Percentiles rank a stretch among this genome's conserved stretches.
Conservation (phyloP, 495 filamentous ascomycete species). For the Penicillium atrosanguineum region DNA sequence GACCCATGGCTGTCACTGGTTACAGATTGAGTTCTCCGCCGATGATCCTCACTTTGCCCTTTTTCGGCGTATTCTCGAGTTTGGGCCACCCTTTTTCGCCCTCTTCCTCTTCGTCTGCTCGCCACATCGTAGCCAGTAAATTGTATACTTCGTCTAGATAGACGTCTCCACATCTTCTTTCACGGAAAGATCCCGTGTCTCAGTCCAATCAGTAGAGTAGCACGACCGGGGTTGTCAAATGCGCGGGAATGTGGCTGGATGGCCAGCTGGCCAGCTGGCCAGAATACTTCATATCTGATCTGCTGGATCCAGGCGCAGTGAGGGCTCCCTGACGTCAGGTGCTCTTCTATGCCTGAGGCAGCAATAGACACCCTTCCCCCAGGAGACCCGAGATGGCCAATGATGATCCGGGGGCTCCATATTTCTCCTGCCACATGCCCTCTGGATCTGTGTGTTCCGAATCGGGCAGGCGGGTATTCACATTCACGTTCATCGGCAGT, state of each 20-base stretch:
- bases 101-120: neutral
- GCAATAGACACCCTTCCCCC: neutral
- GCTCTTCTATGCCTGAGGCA: conserved; percentile 16
- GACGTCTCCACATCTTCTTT: neutral
- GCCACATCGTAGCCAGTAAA: neutral
- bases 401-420: neutral
- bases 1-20: conserved; percentile 3
- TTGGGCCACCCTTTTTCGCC: no score
- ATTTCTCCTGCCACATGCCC: neutral
- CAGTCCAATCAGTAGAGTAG: neutral
- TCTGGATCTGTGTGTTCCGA: no score
- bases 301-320: neutral
- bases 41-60: neutral
- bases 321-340: conserved; percentile 24
- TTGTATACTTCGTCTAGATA: neutral
- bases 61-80: neutral
- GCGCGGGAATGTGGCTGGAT: neutral
- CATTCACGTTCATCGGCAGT: no score
- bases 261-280: neutral
- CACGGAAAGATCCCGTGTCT: neutral
- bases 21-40: neutral
- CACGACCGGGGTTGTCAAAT: neutral
- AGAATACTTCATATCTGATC: neutral
- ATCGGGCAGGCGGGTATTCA: neutral
- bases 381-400: neutral